phyloP scores from a whole-genome alignment of 163 green algal species.

The Coccomyxa subellipsoidea region DNA sequence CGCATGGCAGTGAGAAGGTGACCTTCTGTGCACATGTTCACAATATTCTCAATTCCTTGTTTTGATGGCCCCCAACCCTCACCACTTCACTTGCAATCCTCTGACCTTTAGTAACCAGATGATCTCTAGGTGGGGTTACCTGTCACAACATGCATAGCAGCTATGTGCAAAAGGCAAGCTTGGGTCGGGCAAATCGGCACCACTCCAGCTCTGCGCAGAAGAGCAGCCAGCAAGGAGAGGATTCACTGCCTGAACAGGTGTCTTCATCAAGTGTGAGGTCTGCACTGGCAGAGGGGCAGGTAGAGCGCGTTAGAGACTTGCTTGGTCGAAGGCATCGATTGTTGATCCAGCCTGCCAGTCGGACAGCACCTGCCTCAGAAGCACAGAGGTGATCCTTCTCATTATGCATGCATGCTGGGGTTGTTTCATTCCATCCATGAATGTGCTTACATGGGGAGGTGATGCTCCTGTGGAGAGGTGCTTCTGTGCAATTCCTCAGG shows the following conservation, averaged over 20 bases:
- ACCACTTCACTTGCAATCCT: neutral
- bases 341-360: conserved; percentile 24
- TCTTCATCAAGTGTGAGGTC: conserved; percentile 59
- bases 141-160: too few relatives aligned
- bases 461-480: too few relatives aligned
- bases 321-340: conserved; percentile 63
- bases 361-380: neutral
- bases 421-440: too few relatives aligned
- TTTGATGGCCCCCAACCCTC: neutral
- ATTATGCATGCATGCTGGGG: neutral
- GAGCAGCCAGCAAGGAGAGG: neutral
- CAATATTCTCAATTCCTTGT: neutral
- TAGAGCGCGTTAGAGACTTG: conserved; percentile 38
- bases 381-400: neutral
- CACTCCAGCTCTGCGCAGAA: neutral
- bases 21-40: neutral
- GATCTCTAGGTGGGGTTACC: too few relatives aligned
- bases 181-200: too few relatives aligned
- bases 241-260: conserved; percentile 26
- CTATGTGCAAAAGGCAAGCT: neutral
- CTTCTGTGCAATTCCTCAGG: too few relatives aligned
- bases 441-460: too few relatives aligned
- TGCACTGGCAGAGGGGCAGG: conserved; percentile 42
- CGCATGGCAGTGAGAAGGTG: neutral
- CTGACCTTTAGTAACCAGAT: too few relatives aligned